Evolutionary conservation across 345 rosid genomes (phyloP), one percentile per base, ranked within the genome.

Genomic region (Pistacia vera): DNA sequence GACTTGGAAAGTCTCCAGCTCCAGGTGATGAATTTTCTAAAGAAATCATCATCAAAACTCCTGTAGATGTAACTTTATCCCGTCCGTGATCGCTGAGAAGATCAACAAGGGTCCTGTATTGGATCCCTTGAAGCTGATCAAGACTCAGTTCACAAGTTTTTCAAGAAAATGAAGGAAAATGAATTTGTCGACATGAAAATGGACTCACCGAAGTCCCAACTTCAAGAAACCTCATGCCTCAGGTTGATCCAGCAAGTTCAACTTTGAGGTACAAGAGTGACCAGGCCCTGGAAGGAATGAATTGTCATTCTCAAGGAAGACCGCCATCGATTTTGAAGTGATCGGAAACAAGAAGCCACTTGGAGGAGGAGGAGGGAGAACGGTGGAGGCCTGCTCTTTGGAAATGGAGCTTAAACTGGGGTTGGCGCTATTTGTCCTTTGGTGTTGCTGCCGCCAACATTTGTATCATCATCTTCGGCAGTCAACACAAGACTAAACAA

Each of bases 141-240:
- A 79, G 93, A 91, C 57, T 82, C 86, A 77, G 90, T 83, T 89
- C 97, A 52, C 92, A 89, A 80, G 90, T 95, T 79, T 93, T 88
- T 95, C 88, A 93, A 87, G 90, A 93, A 86, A 82, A 78, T 78
- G 85, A 91, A 85, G 89, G 96, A 91, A 83, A 83, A 81, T 81
- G 87, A 95, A 95, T 95, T 90, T 68, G 94, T 83, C 96, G 99
- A 95, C 98, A 91, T 93, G 97, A 95, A 87, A 87, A 49, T 92
- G 90, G 94, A 88, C 83, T 82, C 92, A 18, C 96, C 94, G 13
- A 86, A 75, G 83, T 86, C 95, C 61, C 76, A 38, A 77, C 81
- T 28, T 65, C 81, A 3, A 80, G 75, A 52, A 82, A 79, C 3
- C 60, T 69, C 64, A 14, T 75, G 28, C 85, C 85, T 64, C 89